These are phyloP conservation scores for Globisporangium paddicum DNA, from an alignment of 352 stramenopile genomes.

Conservation along the genomic window DNA sequence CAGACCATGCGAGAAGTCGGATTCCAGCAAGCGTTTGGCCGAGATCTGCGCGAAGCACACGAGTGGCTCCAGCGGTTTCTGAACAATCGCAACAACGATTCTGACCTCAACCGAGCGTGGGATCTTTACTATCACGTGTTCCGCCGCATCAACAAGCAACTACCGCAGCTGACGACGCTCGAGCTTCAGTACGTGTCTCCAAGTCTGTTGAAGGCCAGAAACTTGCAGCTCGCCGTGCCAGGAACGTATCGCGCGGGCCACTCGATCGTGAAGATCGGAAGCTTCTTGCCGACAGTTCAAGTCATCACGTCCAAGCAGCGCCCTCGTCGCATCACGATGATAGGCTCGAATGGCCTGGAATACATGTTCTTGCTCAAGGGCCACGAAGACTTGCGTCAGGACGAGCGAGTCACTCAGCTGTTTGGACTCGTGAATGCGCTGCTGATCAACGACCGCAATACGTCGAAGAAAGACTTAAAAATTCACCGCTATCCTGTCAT, in stretches of 20 bases:
- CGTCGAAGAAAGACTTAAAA: conserved; percentile 95
- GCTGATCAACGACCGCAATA: conserved; percentile 94
- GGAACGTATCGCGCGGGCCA: conserved; percentile 83
- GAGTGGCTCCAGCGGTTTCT: conserved; percentile 73
- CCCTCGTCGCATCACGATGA: conserved; percentile 93
- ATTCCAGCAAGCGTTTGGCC: conserved; percentile 90
- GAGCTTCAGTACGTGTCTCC: conserved; percentile 96
- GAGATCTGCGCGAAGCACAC: conserved; percentile 85
- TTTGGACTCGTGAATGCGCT: conserved; percentile 99
- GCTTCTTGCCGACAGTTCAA: conserved; percentile 91
- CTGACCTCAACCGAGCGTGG: conserved; percentile 95
- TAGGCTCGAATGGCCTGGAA: conserved; percentile 95
- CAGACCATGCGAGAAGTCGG: conserved; percentile 74
- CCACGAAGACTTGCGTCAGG: conserved; percentile 98
- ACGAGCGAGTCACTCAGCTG: conserved; percentile 99
- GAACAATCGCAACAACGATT: conserved; percentile 49
- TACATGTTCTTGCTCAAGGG: conserved; percentile 99
- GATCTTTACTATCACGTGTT: conserved; percentile 99
- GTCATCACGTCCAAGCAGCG: conserved; percentile 99
- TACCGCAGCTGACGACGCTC: conserved; percentile 94
- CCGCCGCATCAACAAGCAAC: conserved; percentile 80
- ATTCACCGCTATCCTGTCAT: conserved; percentile 98
- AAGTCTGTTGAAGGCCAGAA: conserved; percentile 87
- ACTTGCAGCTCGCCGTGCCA: conserved; percentile 95
- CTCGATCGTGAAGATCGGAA: conserved; percentile 65